phyloP scores from a whole-genome alignment of 2,329 filamentous ascomycete genomes.

The Acarospora socialis region DNA sequence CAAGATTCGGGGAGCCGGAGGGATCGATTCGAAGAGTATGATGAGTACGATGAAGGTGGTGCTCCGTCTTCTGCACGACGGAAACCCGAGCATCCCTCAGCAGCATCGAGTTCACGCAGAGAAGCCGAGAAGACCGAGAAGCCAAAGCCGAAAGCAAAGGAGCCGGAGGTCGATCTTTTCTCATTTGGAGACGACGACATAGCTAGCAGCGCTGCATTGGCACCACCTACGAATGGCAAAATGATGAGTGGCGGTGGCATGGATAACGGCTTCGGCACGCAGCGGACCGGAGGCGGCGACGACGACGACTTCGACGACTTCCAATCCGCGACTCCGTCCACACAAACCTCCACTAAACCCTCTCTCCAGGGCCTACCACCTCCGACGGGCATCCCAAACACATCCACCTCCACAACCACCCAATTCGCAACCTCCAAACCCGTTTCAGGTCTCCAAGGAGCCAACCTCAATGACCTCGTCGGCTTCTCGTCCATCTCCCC shows the following conservation, averaged over 20 bases:
- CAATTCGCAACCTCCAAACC: slow-evolving; percentile 75
- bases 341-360: slow-evolving; percentile 22
- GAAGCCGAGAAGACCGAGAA: slow-evolving; percentile 52
- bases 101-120: slow-evolving; percentile 22
- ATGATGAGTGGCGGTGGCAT: slow-evolving; percentile 27
- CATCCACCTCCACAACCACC: slow-evolving; percentile 35
- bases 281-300: slow-evolving; percentile 32
- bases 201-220: slow-evolving; percentile 33
- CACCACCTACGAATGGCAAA: slow-evolving; percentile 32
- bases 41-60: slow-evolving; percentile 77
- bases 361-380: slow-evolving; percentile 33
- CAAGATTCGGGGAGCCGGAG: slow-evolving; percentile 46
- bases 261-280: slow-evolving; percentile 29
- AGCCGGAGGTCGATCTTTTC: slow-evolving; percentile 83
- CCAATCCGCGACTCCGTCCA: slow-evolving; percentile 59
- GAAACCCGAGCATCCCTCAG: slow-evolving; percentile 29
- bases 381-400: slow-evolving; percentile 29
- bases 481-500: slow-evolving; percentile 71
- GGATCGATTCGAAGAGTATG: slow-evolving; percentile 90
- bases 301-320: slow-evolving; percentile 93
- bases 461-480: slow-evolving; percentile 66
- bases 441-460: slow-evolving; percentile 66
- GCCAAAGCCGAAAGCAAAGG: slow-evolving; percentile 61
- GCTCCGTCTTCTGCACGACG: slow-evolving; percentile 38
- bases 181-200: slow-evolving; percentile 70